Base-by-base conservation (phyloP, 768 basidiomycete genomes). In the Amylocystis lapponica region DNA sequence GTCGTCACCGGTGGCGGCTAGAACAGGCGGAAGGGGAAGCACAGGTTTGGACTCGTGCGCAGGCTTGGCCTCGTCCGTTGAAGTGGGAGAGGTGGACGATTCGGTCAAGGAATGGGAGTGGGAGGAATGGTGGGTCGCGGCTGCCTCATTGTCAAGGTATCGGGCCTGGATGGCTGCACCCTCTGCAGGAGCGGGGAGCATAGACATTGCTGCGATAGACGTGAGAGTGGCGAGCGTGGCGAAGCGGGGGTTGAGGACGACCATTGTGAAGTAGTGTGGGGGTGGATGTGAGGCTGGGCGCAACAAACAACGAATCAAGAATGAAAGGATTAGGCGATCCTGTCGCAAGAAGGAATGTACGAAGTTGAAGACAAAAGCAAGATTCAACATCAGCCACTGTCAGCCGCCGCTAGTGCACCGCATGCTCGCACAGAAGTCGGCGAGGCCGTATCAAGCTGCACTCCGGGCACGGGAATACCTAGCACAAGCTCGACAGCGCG, bases 401-500 rank as follows among this genome's bases (percentile, higher is more conserved):
- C n/a, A n/a, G n/a, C n/a, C n/a, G n/a, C n/a, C n/a, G n/a, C n/a
- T n/a, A n/a, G n/a, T n/a, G n/a, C n/a, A n/a, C n/a, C n/a, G n/a
- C n/a, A n/a, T n/a, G n/a, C n/a, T n/a, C n/a, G n/a, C n/a, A n/a
- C n/a, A n/a, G n/a, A n/a, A n/a, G n/a, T n/a, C n/a, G n/a, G n/a
- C n/a, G n/a, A n/a, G n/a, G n/a, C n/a, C 5, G 56, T 40, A 31
- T 51, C 43, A 26, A 54, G 41, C 11, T 55, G 41, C 30, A 61
- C 25, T 9, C 62, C 66, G 7, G 66, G 64, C 30, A 69, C 52
- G 0, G 65, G 57, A 33, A 86, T 75, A 12, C 83, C 84, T 12
- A 87, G 67, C 2, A 70, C 56, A 8, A 71, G 52, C 57, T 88
- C 86, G 4, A 83, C 72, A 0, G 78, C 76, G 31, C 86, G 80